Evolutionary conservation across 139 green algal genomes (phyloP), one percentile per base, ranked within the genome.

Genomic region (Diplosphaera chodatii): DNA sequence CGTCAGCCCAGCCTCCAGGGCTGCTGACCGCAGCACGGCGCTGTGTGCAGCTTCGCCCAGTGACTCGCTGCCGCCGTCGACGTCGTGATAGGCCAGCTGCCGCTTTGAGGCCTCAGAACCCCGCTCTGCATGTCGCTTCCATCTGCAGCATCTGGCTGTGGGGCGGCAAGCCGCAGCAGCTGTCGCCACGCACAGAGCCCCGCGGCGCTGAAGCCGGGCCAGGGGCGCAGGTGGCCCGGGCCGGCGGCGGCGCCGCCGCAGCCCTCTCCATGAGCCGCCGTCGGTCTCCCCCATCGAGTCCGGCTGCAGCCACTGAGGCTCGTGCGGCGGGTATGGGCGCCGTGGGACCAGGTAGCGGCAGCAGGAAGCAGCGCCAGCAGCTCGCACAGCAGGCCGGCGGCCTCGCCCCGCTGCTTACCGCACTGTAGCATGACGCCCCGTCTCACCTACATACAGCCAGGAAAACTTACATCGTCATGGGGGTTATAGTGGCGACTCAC

Each of bases 371-470:
- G 8, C 10, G 37, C 37, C 31, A 74, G 62, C 62, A 70, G 40
- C 62, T 74, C 40, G 40, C 67, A 70, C 29, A 22, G 25, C 59
- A 32, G 65, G 59, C 62, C 67, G 31, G 67, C 73, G n/a, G 63
- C 68, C 40, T 74, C 74, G 63, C 63, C 41, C 67, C 68, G 70
- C 32, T 59, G 30, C 21, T 40, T 23, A 0, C 55, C 68, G 1
- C 62, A 55, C 31, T 68, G 62, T 32, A 41, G 74, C 68, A 78
- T 40, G 37, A 78, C 40, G 1, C n/a, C 29, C 74, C n/a, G 32
- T 27, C 40, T 78, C 22, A 25, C 48, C 65, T 59, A 34, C 37
- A 6, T 6, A 10, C 37, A 48, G n/a, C n/a, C n/a, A n/a, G n/a
- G n/a, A n/a, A n/a, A n/a, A n/a, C n/a, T n/a, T n/a, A n/a, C n/a